Conservation (phyloP, 257 asterid species). For the Marsdenia floribunda region DNA sequence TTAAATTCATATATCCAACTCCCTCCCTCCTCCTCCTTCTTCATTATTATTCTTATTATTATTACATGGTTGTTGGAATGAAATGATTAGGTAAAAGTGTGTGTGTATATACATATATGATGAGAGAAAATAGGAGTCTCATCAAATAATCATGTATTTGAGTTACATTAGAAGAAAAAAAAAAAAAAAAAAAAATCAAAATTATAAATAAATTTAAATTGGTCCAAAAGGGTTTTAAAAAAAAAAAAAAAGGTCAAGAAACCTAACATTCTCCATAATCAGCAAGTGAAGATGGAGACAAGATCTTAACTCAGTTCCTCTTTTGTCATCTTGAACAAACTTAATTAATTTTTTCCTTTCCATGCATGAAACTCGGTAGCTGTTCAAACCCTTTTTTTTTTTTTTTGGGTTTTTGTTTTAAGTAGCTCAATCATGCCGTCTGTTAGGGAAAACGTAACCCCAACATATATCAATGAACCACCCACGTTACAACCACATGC, state of each 20-base stretch:
- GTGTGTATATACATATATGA: no score
- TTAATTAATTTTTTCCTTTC: not conserved
- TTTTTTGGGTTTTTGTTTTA: no score
- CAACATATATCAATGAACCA: slow-evolving; percentile 4
- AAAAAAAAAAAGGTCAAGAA: not conserved
- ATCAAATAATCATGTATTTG: no score
- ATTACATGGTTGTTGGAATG: not conserved
- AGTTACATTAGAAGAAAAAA: no score
- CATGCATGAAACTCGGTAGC: not conserved
- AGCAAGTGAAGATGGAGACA: not conserved
- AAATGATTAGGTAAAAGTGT: not conserved
- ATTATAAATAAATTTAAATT: not conserved
- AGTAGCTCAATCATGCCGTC: not conserved
- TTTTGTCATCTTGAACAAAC: not conserved
- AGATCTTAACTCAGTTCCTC: not conserved
- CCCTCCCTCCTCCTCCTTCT: not conserved
- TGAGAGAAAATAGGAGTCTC: no score
- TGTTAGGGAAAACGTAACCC: not conserved
- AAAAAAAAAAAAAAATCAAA: no score
- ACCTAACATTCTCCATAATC: not conserved
- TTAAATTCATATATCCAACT: slow-evolving; percentile 9
- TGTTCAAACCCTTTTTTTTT: no score
- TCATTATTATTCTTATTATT: not conserved
- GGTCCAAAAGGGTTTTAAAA: not conserved
- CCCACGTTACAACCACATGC: slow-evolving; percentile 19